Evolutionary conservation across 257 asterid genomes (phyloP).

Genomic region (Paulownia fortunei): DNA sequence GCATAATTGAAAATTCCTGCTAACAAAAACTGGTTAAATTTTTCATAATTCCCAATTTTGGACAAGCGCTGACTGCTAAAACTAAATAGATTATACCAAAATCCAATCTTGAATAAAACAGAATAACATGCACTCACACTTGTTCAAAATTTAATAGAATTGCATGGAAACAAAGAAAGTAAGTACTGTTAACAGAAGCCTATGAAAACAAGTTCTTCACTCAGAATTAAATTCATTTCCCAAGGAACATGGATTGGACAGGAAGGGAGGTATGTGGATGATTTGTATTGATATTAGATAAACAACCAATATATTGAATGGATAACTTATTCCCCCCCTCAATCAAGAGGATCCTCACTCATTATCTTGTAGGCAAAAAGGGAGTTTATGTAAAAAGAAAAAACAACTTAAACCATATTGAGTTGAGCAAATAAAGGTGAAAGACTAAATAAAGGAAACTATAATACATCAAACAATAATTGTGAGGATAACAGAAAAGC

Average conservation of each 20-base stretch:
- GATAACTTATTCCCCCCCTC: neutral
- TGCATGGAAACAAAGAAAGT: neutral
- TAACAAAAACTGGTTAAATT: neutral
- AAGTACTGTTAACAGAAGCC: neutral
- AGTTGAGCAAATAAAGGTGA: constrained; percentile 4
- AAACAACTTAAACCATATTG: neutral
- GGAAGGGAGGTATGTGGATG: neutral
- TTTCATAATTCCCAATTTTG: neutral
- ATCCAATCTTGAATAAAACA: neutral
- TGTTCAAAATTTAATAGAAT: neutral
- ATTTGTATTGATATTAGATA: neutral
- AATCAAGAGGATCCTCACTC: neutral
- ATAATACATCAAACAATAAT: neutral
- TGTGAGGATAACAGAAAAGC: neutral
- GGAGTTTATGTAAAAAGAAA: neutral
- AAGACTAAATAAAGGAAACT: neutral
- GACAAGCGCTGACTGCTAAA: neutral
- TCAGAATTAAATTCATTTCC: neutral
- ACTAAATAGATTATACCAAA: neutral
- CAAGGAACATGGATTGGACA: neutral
- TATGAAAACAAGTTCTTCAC: neutral
- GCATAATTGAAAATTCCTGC: neutral
- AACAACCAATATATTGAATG: neutral
- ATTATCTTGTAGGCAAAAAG: neutral
- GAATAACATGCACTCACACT: neutral